Evolutionary conservation across 2,329 filamentous ascomycete species (phyloP).

Genomic region (Colletotrichum karsti): DNA sequence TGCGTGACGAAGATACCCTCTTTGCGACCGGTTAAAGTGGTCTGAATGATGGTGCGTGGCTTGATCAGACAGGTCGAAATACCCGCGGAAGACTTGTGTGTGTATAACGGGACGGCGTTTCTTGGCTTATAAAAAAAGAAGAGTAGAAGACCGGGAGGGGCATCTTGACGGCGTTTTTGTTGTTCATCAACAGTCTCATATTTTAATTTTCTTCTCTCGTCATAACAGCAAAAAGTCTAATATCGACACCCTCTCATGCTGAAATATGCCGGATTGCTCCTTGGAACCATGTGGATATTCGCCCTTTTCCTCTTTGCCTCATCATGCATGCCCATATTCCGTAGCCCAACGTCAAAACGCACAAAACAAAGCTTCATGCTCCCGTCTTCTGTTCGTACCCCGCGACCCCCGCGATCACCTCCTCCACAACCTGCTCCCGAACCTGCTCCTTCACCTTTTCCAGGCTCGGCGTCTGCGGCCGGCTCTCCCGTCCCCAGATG

Average conservation of each 20-base stretch:
- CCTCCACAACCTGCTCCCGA: constrained; percentile 25
- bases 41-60: neutral
- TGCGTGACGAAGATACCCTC: constrained; percentile 80
- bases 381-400: constrained; percentile 32
- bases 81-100: neutral
- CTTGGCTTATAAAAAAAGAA: constrained; percentile 5
- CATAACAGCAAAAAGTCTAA: constrained; percentile 5
- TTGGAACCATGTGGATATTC: neutral
- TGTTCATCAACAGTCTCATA: constrained; percentile 21
- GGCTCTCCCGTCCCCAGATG: constrained; percentile 67
- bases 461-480: constrained; percentile 57
- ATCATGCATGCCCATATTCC: neutral
- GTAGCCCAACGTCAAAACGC: neutral
- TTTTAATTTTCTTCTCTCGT: neutral
- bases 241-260: neutral
- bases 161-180: constrained; percentile 28
- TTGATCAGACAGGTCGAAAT: neutral
- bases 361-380: neutral
- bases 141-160: constrained; percentile 22
- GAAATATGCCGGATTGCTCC: neutral
- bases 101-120: constrained; percentile 22
- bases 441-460: constrained; percentile 32
- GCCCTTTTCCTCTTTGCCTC: neutral
- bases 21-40: constrained; percentile 61
- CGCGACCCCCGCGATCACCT: constrained; percentile 31